Evolutionary conservation across 2,329 filamentous ascomycete species (phyloP), one percentile per base, ranked within the genome.

Genomic region (Penicillium sp.): DNA sequence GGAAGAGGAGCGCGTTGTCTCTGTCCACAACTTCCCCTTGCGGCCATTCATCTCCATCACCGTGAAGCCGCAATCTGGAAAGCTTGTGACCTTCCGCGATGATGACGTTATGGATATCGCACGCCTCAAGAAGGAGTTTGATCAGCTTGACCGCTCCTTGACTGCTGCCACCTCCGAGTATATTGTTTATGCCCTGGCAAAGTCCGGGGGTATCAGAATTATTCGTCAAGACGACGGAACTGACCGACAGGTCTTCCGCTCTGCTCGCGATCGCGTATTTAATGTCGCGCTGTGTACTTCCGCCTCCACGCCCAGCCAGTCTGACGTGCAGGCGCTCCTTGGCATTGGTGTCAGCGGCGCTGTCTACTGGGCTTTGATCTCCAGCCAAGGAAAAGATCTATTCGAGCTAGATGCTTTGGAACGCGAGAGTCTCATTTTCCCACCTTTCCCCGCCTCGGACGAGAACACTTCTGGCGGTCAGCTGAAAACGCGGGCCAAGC

Each of bases 21-120:
- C 81, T 64, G 90, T 97, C 38, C 93, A 87, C 74, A 95, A 95
- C 68, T 95, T 98, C 68, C 93, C 93, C 13, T 89, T 98, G 85
- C 88, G 86, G 68, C 93, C 93, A 3, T 98, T 94, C 77, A 90
- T 95, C 55, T 86, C 90, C 16, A 93, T 98, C 63, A 83, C 81
- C 10, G 80, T 97, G 59, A 70, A 70, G 42, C 52, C 65, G 16
- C 53, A 60, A 42, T 40, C 61, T 31, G 59, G 57, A 68, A 77
- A 62, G 64, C 69, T 70, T 75, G 81, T 65, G 75, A 81, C 48
- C 67, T 76, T 97, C 67, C 84, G 85, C 29, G 82, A 88, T 47
- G 86, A 91, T 56, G 80, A 85, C 35, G 84, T 95, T 59, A 87
- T 95, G 76, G 89, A 95, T 59, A 93, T 98, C 64, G 91, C 93